Base-by-base conservation (phyloP, 345 rosid genomes). In the Hypericum perforatum region DNA sequence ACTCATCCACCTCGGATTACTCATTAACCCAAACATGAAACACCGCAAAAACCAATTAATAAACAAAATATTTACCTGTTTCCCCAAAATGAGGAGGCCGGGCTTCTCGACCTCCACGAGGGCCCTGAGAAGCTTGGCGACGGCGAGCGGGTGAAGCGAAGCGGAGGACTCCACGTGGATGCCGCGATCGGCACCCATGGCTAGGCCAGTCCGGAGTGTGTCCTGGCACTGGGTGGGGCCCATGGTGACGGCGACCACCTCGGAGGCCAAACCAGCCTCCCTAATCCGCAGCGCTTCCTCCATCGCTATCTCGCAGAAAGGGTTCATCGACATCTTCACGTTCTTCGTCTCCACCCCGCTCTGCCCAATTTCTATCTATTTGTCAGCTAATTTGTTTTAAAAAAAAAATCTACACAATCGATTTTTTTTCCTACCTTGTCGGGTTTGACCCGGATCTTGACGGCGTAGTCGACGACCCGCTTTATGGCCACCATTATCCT, bases 311-410 rank as follows among this genome's bases (percentile, higher is more conserved):
- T 87, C 92, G 62, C 98, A 91, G 65, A 91, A 91, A 5, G 96
- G 98, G 60, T 91, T 91, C 92, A 91, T 91, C 45, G 98, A 91
- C 98, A 91, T 87, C 78, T 87, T 91, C 63, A 91, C 92, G 63
- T 85, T 91, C 50, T 76, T 75, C 52, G 96, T 91, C 76, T 91
- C 92, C 54, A 91, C 89, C 10, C 95, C 98, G 7, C 71, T 91
- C 96, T 90, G 32, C 32, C 32, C 2, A 71, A 38, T 38, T 41
- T 39, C 53, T 16, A 7, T 11, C 9, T 15, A 0, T 38, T 40
- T 7, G n/a, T n/a, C n/a, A n/a, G n/a, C n/a, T n/a, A n/a, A n/a
- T n/a, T n/a, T n/a, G n/a, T n/a, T n/a, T n/a, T n/a, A n/a, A n/a
- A n/a, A n/a, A n/a, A n/a, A n/a, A n/a, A n/a, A n/a, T n/a, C n/a